These are phyloP conservation scores for Aspergillus ibericus DNA, from an alignment of 2,329 filamentous ascomycete genomes.

Conservation along the genomic window DNA sequence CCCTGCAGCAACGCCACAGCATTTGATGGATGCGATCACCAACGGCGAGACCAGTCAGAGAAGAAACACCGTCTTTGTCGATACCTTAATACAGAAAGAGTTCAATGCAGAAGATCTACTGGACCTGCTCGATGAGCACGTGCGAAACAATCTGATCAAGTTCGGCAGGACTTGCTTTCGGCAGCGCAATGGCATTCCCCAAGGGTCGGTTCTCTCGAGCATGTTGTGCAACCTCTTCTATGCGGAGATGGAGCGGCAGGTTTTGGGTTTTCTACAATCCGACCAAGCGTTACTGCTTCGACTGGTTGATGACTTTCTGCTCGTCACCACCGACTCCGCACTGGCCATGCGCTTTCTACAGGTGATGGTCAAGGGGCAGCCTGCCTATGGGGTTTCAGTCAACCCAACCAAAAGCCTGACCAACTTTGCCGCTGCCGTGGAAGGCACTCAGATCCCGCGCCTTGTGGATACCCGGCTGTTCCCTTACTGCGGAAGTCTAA, in stretches of 20 bases:
- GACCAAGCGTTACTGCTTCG: constrained; percentile 70
- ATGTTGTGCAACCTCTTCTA: constrained; percentile 96
- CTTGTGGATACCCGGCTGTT: constrained; percentile 56
- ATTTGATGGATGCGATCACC: constrained; percentile 50
- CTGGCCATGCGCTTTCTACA: constrained; percentile 73
- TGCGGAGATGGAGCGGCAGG: constrained; percentile 72
- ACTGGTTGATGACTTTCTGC: constrained; percentile 88
- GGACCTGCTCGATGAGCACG: constrained; percentile 71
- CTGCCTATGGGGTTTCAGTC: constrained; percentile 76
- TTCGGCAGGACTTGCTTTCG: constrained; percentile 86
- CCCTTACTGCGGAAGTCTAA: constrained; percentile 82
- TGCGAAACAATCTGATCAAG: constrained; percentile 81
- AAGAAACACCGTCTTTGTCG: constrained; percentile 72
- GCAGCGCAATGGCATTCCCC: constrained; percentile 86
- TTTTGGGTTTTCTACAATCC: constrained; percentile 65
- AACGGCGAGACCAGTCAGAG: constrained; percentile 46
- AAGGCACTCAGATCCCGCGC: constrained; percentile 54
- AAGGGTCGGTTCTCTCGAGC: constrained; percentile 85
- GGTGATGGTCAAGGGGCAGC: constrained; percentile 75
- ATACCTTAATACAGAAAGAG: constrained; percentile 60
- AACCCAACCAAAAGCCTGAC: constrained; percentile 76
- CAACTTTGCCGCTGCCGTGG: constrained; percentile 71
- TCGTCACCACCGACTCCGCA: constrained; percentile 69
- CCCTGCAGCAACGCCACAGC: constrained; percentile 42
- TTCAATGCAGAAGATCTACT: constrained; percentile 63